These are phyloP conservation scores for Cyberlindnera misumaiensis DNA, from an alignment of 805 yeast species.

Conservation along the genomic window DNA sequence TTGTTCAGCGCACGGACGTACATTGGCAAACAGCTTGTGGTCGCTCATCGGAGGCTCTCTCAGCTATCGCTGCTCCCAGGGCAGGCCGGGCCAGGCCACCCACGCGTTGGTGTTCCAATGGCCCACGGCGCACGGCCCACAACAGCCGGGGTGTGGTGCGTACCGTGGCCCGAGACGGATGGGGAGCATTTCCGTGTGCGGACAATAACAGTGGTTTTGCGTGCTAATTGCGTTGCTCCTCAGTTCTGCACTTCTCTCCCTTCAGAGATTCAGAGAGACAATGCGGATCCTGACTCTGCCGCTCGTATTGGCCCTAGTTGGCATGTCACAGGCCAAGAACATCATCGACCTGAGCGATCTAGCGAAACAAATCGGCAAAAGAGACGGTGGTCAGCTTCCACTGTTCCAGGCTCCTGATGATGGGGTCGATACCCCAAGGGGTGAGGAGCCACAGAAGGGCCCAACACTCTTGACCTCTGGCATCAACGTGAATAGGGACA, in stretches of 20 bases:
- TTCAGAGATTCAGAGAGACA: too few species aligned
- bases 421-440: conserved; percentile 12
- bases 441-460: conserved; percentile 24
- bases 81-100: too few species aligned
- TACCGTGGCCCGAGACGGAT: too few species aligned
- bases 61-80: too few species aligned
- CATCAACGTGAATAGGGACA: conserved; percentile 28
- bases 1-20: conserved; percentile 5
- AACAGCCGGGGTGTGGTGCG: too few species aligned
- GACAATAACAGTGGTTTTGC: too few species aligned
- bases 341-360: conserved; percentile 5
- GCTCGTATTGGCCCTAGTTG: background rate
- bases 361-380: conserved; percentile 1
- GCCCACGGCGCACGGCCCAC: too few species aligned
- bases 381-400: conserved; percentile 8
- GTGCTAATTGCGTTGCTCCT: too few species aligned
- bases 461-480: conserved; percentile 26
- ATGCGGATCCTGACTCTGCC: background rate
- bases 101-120: too few species aligned
- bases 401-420: conserved; percentile 14
- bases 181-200: too few species aligned
- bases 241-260: too few species aligned
- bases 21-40: conserved; percentile 17
- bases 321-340: conserved; percentile 2
- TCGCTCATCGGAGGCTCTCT: conserved; percentile 18